These are phyloP conservation scores for Papilionanthe hybrid DNA, from an alignment of 116 monocot genomes.

Conservation along the genomic window DNA sequence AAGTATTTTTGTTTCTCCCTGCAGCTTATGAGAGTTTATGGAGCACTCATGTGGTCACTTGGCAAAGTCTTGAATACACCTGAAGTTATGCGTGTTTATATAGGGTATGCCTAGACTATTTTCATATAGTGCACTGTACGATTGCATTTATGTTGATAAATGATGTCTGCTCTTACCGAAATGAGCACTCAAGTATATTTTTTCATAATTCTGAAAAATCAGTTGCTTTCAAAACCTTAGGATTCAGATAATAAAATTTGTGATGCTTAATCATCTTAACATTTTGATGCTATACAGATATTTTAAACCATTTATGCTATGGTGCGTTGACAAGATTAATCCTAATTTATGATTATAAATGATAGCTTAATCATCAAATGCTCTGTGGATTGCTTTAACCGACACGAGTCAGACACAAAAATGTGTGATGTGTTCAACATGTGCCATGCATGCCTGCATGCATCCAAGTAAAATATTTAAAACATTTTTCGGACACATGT, in stretches of 20 bases:
- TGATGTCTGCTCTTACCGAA: not conserved
- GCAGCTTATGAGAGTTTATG: slow-evolving; percentile 97
- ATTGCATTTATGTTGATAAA: not conserved
- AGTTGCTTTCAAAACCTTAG: not conserved
- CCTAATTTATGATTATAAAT: too few species aligned
- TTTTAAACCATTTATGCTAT: too few species aligned
- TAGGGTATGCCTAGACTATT: slow-evolving; percentile 45
- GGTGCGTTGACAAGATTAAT: too few species aligned
- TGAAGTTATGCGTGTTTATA: slow-evolving; percentile 88
- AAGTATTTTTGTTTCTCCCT: not conserved
- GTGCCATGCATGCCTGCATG: too few species aligned
- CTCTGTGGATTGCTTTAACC: too few species aligned
- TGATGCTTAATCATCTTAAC: not conserved
- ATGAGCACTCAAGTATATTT: too few species aligned
- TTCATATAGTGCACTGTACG: not conserved
- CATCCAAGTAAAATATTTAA: too few species aligned
- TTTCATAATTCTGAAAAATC: not conserved
- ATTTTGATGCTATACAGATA: too few species aligned
- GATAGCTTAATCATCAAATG: too few species aligned
- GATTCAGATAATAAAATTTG: not conserved
- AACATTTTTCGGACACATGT: too few species aligned
- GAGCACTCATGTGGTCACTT: slow-evolving; percentile 93
- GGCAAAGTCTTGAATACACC: slow-evolving; percentile 94
- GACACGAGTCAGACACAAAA: too few species aligned
- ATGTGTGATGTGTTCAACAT: too few species aligned